A percentile compares a stretch with the other conserved stretches of the same genome.
Conservation (phyloP, 1,284 basidiomycete species). For the Kwoniella shivajii region DNA sequence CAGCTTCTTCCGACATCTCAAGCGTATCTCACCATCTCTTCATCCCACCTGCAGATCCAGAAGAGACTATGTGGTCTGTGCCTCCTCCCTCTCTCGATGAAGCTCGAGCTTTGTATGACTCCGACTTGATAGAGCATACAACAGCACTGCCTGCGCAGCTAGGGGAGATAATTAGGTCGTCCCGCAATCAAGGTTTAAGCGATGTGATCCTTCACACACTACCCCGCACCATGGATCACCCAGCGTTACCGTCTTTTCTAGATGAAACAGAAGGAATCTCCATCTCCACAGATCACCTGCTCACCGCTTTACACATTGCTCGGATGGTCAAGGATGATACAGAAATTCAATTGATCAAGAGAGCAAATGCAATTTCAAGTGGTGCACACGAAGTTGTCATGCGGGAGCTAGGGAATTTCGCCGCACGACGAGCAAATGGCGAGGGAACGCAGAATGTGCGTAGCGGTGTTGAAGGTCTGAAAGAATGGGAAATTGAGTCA, state of each 20-base stretch:
- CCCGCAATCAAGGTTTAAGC: conserved; percentile 16
- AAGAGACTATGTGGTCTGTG: conserved; percentile 80
- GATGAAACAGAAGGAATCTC: conserved; percentile 58
- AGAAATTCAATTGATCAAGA: conserved; percentile 72
- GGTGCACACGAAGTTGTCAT: conserved; percentile 86
- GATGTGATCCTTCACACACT: conserved; percentile 49
- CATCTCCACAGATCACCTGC: conserved; percentile 61
- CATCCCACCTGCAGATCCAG: conserved; percentile 70
- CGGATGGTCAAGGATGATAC: conserved; percentile 72
- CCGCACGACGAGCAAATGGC: conserved; percentile 54
- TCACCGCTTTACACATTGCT: conserved; percentile 72
- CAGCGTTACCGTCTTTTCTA: conserved; percentile 57
- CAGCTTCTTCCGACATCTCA: conserved; percentile 4
- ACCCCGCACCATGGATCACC: conserved; percentile 61
- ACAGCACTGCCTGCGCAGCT: conserved; percentile 54
- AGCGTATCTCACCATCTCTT: conserved; percentile 62
- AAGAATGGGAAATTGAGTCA: conserved; percentile 83
- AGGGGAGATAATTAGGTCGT: no score
- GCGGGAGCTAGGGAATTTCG: conserved; percentile 78
- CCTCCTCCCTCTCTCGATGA: conserved; percentile 72
- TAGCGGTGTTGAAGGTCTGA: conserved; percentile 63
- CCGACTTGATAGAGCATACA: conserved; percentile 62
- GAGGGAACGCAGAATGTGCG: conserved; percentile 46
- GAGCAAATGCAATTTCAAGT: conserved; percentile 80
- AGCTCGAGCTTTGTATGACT: conserved; percentile 63